Evolutionary conservation across 176 grass and related monocot genomes (phyloP).

Genomic region (Poa pratensis): DNA sequence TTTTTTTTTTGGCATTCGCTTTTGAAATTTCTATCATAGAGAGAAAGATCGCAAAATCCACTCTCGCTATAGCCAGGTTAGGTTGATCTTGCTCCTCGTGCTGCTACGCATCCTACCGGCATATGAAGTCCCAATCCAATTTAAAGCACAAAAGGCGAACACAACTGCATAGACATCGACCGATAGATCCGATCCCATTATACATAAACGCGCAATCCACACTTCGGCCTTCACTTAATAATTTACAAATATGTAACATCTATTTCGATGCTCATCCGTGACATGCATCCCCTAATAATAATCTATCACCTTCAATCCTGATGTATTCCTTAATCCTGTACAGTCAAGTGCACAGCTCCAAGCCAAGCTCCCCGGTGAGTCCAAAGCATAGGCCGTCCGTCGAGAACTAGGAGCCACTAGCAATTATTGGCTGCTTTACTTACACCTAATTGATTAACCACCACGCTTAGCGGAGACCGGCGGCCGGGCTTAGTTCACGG

Average conservation of each 20-base stretch:
- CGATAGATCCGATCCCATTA: background rate
- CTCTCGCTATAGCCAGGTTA: background rate
- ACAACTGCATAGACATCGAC: conserved; percentile 1
- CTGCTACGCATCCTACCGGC: background rate
- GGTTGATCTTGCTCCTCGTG: background rate
- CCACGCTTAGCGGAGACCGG: background rate
- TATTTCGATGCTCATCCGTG: conserved; percentile 5
- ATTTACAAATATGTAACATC: conserved; percentile 44
- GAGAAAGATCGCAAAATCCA: too few relatives aligned
- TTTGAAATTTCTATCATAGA: too few relatives aligned
- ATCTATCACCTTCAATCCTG: conserved; percentile 24
- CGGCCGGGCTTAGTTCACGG: conserved; percentile 43
- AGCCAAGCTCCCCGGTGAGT: conserved; percentile 43
- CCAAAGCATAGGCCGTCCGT: conserved; percentile 50
- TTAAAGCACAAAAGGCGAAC: conserved; percentile 35
- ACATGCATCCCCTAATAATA: conserved; percentile 42
- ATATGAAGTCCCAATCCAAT: conserved; percentile 32
- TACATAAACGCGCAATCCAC: conserved; percentile 17
- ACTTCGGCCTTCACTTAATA: conserved; percentile 28
- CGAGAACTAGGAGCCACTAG: conserved; percentile 45
- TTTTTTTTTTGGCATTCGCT: too few relatives aligned
- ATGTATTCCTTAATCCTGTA: background rate
- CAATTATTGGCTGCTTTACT: conserved; percentile 30
- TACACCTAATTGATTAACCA: conserved; percentile 40
- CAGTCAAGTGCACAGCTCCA: conserved; percentile 33